These are phyloP conservation scores for Physcomitrellopsis africana DNA, from an alignment of 225 moss, liverwort and hornwort genomes.

Conservation along the genomic window DNA sequence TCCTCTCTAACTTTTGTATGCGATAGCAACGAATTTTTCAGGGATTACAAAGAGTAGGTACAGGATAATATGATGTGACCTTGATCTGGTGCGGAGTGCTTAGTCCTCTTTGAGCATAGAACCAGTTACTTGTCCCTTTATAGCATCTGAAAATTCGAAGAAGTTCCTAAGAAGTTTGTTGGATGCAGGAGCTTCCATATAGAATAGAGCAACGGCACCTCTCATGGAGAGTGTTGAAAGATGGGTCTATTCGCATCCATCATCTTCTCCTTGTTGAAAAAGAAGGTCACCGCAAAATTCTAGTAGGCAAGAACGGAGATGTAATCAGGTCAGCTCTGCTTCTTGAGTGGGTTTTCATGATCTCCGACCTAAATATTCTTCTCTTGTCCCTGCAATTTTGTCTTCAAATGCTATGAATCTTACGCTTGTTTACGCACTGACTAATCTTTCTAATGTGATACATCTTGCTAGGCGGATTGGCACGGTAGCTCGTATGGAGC, in stretches of 20 bases:
- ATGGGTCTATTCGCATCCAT: conserved; percentile 92
- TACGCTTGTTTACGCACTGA: no score
- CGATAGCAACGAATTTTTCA: neutral
- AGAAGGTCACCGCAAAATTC: conserved; percentile 89
- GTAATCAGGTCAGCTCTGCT: conserved; percentile 73
- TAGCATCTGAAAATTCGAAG: neutral
- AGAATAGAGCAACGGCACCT: conserved; percentile 90
- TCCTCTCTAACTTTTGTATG: neutral
- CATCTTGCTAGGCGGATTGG: conserved; percentile 76
- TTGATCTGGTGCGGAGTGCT: neutral
- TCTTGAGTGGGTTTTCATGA: neutral
- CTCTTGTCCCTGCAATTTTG: neutral
- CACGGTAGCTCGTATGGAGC: conserved; percentile 90
- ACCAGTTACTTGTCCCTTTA: neutral
- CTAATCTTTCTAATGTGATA: neutral
- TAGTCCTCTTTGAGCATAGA: neutral
- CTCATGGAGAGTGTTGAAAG: conserved; percentile 91
- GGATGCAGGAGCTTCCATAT: conserved; percentile 88
- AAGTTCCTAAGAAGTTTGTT: conserved; percentile 13
- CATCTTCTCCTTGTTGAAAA: conserved; percentile 88
- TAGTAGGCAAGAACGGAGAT: conserved; percentile 90
- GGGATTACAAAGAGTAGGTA: neutral
- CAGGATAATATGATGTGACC: neutral
- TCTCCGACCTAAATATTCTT: conserved; percentile 3
- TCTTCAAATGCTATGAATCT: neutral